Base-by-base conservation (phyloP, 2,329 filamentous ascomycete genomes). In the Thelonectria rubi region DNA sequence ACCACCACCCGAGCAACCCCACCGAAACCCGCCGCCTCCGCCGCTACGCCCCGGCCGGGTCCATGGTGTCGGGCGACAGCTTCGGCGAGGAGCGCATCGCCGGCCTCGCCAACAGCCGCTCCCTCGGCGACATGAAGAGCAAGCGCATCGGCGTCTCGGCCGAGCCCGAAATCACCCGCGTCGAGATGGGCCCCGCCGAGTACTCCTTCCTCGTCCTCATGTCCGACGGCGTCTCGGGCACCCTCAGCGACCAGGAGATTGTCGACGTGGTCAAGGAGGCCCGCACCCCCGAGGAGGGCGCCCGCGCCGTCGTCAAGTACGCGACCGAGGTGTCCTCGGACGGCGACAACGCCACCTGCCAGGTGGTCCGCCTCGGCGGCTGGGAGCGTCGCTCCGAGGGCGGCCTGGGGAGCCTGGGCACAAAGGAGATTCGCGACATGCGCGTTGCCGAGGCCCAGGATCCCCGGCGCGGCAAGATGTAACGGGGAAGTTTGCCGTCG, bases 71-170 rank as follows among this genome's bases (percentile, higher is more conserved):
- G 21, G 79, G 77, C 0, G 95, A 99, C 78, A 96, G 92, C 34
- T 99, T 99, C 76, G 95, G 95, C 73, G 95, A 99, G 79, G 94
- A 98, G 78, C 93, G 95, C 69, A 95, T 99, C 77, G 89, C 89
- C 14, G 94, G 95, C 0, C 84, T 99, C 0, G 95, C 95, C 69
- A 99, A 99, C 79, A 96, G 92, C 32, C 91, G 95, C 30, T 86
- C 95, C 4, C 98, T 99, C 74, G 95, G 95, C 24, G 95, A 99
- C 79, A 93, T 97, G 79, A 86, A 86, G 34, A 92, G 89, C 59
- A 99, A 99, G 79, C 91, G 94, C 55, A 90, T 98, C 54, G 95
- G 95, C 26, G 94, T 99, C 12, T 94, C 91, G 4, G 95, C 95
- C 1, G 95, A 99, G 77, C 95, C 95, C 0, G 94, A 98, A 73